Percentiles rank a stretch among this genome's conserved stretches.
These are phyloP conservation scores for Anthoceros angustus DNA, from an alignment of 225 moss, liverwort and hornwort genomes.

Conservation along the genomic window DNA sequence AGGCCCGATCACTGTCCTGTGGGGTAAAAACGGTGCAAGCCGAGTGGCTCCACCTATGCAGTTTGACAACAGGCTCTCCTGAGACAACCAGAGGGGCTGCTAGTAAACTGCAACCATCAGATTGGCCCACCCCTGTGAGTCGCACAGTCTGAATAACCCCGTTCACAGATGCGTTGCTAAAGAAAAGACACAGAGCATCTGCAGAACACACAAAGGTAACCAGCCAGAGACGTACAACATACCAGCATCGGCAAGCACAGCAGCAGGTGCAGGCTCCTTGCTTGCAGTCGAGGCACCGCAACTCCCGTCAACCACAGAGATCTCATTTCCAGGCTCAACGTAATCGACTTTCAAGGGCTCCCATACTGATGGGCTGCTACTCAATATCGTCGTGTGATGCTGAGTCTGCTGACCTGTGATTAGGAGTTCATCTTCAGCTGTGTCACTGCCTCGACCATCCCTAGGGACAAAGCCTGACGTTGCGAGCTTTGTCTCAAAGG, in stretches of 20 bases:
- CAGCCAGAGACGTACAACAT: neutral
- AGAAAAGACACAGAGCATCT: slow-evolving; percentile 4
- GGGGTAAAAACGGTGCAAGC: slow-evolving; percentile 15
- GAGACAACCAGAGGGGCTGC: slow-evolving; percentile 38
- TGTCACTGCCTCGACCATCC: slow-evolving; percentile 2
- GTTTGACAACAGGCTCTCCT: slow-evolving; percentile 29
- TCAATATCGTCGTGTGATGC: neutral
- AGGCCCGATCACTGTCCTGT: slow-evolving; percentile 14
- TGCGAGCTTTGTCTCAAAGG: slow-evolving; percentile 15
- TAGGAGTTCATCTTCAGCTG: neutral
- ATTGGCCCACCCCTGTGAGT: slow-evolving; percentile 33
- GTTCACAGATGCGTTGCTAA: neutral
- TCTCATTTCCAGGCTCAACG: neutral
- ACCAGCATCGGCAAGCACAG: neutral
- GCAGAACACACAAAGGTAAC: neutral
- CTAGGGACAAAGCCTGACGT: neutral
- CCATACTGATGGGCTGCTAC: too few relatives aligned
- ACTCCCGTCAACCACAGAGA: neutral
- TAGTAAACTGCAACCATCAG: slow-evolving; percentile 61
- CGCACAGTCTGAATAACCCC: neutral
- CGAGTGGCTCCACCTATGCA: slow-evolving; percentile 82
- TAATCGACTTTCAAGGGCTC: neutral
- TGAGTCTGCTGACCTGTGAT: neutral
- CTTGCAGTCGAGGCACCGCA: neutral
- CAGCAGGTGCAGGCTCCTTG: neutral